Conservation (phyloP, 2,329 filamentous ascomycete species). For the Fusarium newnesense region DNA sequence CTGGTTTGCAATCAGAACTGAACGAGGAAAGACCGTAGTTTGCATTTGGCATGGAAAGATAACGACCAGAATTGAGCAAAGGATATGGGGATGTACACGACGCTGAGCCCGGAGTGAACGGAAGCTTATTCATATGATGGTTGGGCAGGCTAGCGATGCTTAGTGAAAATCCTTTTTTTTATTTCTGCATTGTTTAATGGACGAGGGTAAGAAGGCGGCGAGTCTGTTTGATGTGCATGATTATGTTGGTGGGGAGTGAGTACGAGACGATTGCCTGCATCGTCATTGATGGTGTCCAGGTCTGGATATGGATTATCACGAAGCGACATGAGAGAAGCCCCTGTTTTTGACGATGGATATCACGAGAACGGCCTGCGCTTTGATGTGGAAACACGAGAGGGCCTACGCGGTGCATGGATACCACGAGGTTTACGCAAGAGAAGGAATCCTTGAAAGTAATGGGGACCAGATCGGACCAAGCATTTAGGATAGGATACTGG, state of each 20-base stretch:
- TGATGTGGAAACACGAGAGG: not conserved
- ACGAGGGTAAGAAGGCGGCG: constrained; percentile 20
- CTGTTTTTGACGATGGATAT: not conserved
- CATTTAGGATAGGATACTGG: constrained; percentile 12
- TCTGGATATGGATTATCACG: not conserved
- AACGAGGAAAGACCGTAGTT: not conserved
- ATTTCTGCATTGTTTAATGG: constrained; percentile 35
- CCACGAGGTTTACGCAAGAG: constrained; percentile 21
- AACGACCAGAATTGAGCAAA: not conserved
- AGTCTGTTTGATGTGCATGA: constrained; percentile 33
- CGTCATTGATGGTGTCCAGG: not conserved
- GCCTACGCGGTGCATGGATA: not conserved
- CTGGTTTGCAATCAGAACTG: not conserved
- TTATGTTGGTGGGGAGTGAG: constrained; percentile 9
- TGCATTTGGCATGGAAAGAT: not conserved
- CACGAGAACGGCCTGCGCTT: not conserved
- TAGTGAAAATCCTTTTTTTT: constrained; percentile 35
- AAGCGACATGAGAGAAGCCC: constrained; percentile 14
- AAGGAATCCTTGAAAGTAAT: constrained; percentile 4
- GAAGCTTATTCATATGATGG: constrained; percentile 23
- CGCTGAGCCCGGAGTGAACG: constrained; percentile 1
- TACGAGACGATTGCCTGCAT: not conserved
- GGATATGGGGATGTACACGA: not conserved
- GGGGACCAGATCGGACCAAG: not conserved
- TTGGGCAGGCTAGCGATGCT: constrained; percentile 40